Conservation (phyloP, 129 eudicot genomes). For the Flaveria trinervia region DNA sequence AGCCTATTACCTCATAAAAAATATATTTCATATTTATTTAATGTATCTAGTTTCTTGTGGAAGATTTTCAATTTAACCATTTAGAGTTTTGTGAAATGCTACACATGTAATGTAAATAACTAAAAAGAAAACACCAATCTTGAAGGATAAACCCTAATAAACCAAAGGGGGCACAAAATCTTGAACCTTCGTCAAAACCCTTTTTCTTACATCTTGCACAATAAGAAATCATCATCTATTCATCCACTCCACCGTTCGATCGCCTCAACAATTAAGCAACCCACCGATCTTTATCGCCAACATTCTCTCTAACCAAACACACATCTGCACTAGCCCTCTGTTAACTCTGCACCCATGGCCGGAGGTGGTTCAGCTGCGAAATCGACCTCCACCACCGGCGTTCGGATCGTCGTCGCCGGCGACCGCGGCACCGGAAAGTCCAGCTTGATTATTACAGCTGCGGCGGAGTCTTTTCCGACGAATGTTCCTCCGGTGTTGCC, state of each 20-base stretch:
- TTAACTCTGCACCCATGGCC: conserved; percentile 37
- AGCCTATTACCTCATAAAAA: too few species aligned
- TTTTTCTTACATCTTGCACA: neutral
- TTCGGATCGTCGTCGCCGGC: conserved; percentile 90
- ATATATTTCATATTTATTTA: too few species aligned
- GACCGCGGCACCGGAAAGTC: conserved; percentile 86
- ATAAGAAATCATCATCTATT: neutral
- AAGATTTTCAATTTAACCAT: neutral
- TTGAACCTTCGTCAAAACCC: conserved; percentile 26
- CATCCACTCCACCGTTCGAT: neutral
- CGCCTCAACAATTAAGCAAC: conserved; percentile 24
- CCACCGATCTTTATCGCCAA: neutral
- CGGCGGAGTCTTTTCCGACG: conserved; percentile 60
- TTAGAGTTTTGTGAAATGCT: neutral
- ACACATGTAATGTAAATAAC: neutral
- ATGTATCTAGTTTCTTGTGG: too few species aligned
- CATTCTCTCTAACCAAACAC: neutral
- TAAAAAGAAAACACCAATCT: neutral
- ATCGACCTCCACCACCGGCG: conserved; percentile 31
- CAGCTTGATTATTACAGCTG: conserved; percentile 77
- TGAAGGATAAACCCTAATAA: conserved; percentile 32
- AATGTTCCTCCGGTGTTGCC: conserved; percentile 82
- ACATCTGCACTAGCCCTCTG: neutral
- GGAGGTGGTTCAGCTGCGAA: conserved; percentile 49
- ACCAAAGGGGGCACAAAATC: conserved; percentile 14